Base-by-base conservation (phyloP, 495 filamentous ascomycete species). In the Hypoxylon perforatum region DNA sequence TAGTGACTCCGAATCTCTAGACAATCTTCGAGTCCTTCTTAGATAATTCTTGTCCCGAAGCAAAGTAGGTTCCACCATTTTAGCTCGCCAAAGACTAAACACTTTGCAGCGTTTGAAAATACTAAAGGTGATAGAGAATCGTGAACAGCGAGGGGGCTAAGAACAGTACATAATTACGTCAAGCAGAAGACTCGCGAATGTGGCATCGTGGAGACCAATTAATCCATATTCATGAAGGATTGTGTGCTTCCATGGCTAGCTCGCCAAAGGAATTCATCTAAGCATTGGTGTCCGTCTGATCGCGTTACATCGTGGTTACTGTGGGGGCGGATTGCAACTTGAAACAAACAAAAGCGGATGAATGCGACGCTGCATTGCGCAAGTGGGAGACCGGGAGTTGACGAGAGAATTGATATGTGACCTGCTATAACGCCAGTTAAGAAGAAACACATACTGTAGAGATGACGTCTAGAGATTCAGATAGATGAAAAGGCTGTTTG, bases 271-370 rank as follows among this genome's bases (percentile, higher is more conserved):
- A 61, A 39, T 42, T 17, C 19, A 38, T 57, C 45, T 36, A 51
- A 69, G 33, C 51, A 49, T 38, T 64, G 39, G 53, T 28, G 46
- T 45, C 15, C 17, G 51, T 64, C 61, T 65, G 66, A 69, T 61
- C 57, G 38, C 42, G 61, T 69, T 65, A 57, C 66, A 69, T 69
- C 66, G 66, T 41, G 25, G 47, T 22, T 23, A n/a, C 12, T 61
- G 56, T 15, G 60, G 66, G 61, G 51, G 35, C 30, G 15, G 46
- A 44, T 52, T 57, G 44, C 39, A 45, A 55, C 56, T 69, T 69
- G 66, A 69, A 69, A 69, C 66, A 61, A 58, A 69, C 51, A 51
- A 45, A 47, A 42, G 33, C 63, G 51, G 18, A 56, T 10, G 39
- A 47, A 61, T 69, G 61, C 25, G 59, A 69, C 66, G 30, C 33